These are phyloP conservation scores for Penicillium antarcticum DNA, from an alignment of 495 filamentous ascomycete species.

Conservation along the genomic window DNA sequence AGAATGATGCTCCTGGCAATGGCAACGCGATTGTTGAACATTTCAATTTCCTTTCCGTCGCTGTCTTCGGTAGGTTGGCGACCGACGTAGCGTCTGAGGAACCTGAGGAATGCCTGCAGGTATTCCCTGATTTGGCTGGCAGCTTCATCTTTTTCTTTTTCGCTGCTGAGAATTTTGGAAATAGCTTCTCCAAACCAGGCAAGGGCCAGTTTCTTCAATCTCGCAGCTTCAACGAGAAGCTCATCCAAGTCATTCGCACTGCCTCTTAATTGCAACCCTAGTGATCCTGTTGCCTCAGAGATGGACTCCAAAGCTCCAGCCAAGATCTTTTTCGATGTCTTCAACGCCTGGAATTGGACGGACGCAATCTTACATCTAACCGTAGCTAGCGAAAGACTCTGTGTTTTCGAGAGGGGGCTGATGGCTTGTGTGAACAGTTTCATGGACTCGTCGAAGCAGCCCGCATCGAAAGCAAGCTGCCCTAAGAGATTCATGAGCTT, in stretches of 20 bases:
- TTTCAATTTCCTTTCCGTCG: conserved; percentile 27
- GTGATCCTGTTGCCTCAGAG: conserved; percentile 38
- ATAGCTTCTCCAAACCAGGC: conserved; percentile 45
- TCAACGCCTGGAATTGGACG: conserved; percentile 37
- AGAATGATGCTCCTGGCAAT: conserved; percentile 37
- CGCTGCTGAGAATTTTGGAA: conserved; percentile 19
- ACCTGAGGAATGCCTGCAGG: conserved; percentile 38
- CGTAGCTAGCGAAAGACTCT: conserved; percentile 35
- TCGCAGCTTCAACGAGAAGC: conserved; percentile 60
- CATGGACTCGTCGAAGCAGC: conserved; percentile 42
- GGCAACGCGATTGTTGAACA: conserved; percentile 29
- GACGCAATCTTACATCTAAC: conserved; percentile 44
- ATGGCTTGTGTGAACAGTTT: conserved; percentile 36
- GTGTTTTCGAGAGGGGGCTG: conserved; percentile 26
- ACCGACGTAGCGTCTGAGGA: conserved; percentile 47
- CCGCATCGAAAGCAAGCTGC: conserved; percentile 45
- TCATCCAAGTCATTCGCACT: conserved; percentile 66
- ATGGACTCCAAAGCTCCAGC: conserved; percentile 22
- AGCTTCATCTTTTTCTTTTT: conserved; percentile 18
- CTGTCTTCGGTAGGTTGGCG: conserved; percentile 27
- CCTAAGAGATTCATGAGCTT: conserved; percentile 36
- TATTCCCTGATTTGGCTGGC: conserved; percentile 32
- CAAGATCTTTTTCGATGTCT: conserved; percentile 21
- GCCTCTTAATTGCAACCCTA: conserved; percentile 61
- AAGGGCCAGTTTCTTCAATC: conserved; percentile 58